phyloP scores from a whole-genome alignment of 2,329 filamentous ascomycete species.

The Pestalotiopsis fici region DNA sequence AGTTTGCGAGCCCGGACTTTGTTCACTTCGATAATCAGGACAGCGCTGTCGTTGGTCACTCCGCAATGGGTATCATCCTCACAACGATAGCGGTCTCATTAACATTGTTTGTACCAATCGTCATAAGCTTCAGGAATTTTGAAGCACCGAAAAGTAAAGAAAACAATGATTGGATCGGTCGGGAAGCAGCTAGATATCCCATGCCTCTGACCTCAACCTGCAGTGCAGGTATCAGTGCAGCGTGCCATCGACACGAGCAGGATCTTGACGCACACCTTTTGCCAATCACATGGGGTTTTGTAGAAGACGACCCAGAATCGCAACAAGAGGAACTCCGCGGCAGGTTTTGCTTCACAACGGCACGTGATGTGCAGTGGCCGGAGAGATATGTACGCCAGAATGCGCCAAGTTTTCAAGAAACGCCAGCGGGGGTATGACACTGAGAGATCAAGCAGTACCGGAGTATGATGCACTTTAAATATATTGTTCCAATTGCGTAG shows the following conservation, averaged over 20 bases:
- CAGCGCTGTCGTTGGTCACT: background rate
- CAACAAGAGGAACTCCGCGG: background rate
- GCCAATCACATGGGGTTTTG: background rate
- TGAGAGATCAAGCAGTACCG: background rate
- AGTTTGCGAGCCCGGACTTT: background rate
- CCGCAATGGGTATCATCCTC: background rate
- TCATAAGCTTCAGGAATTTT: background rate
- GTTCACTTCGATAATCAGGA: background rate
- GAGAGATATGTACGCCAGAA: background rate
- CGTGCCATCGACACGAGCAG: background rate
- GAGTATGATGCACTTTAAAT: background rate
- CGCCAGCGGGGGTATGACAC: background rate
- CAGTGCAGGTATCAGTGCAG: background rate
- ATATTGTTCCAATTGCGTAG: too few relatives aligned
- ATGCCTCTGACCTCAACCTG: background rate
- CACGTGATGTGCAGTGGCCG: background rate
- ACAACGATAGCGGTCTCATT: background rate
- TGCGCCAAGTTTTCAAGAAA: background rate
- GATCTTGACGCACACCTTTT: background rate
- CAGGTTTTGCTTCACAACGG: background rate
- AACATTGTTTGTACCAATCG: background rate
- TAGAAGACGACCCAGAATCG: background rate
- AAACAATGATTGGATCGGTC: background rate
- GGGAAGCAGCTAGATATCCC: background rate
- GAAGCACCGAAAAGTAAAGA: background rate